Conservation (phyloP, 768 basidiomycete species). For the Termitomyces bulborhizus region DNA sequence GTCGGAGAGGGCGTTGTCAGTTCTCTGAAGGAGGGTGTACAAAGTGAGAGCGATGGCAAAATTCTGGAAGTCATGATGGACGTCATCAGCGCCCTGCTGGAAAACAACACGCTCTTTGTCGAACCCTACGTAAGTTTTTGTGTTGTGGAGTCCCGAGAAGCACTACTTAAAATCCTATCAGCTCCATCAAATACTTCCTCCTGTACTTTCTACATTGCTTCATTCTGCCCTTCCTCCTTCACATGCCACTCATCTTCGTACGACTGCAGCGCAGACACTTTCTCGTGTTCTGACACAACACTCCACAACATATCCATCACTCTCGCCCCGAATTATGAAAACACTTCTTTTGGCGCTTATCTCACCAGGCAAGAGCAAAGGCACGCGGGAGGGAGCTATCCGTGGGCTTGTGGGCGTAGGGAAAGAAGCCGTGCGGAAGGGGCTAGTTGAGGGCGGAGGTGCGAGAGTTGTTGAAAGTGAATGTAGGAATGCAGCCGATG, state of each 20-base stretch:
- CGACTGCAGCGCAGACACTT: conserved; percentile 77
- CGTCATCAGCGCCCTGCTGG: conserved; percentile 77
- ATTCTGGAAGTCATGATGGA: conserved; percentile 79
- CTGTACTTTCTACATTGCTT: conserved; percentile 85
- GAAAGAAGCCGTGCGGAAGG: conserved; percentile 78
- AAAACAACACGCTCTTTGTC: conserved; percentile 85
- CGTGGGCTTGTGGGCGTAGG: conserved; percentile 82
- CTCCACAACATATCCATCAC: conserved; percentile 82
- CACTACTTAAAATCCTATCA: conserved; percentile 23
- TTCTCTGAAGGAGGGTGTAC: conserved; percentile 49
- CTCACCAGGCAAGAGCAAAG: conserved; percentile 61
- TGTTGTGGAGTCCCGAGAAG: not conserved
- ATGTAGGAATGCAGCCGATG: conserved; percentile 35
- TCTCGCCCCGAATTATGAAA: conserved; percentile 88
- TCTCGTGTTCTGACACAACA: conserved; percentile 77
- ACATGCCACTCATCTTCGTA: conserved; percentile 69
- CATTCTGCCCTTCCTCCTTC: conserved; percentile 77
- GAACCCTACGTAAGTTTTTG: conserved; percentile 85
- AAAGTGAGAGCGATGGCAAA: conserved; percentile 60
- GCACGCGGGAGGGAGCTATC: conserved; percentile 86
- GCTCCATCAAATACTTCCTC: conserved; percentile 95
- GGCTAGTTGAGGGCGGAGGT: conserved; percentile 75
- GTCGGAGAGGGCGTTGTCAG: conserved; percentile 81
- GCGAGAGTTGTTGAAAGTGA: conserved; percentile 71
- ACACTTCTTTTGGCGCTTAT: conserved; percentile 86